A percentile compares a stretch with the other conserved stretches of the same genome.
Conservation (phyloP, 257 asterid genomes). For the Cruciata laevipes region DNA sequence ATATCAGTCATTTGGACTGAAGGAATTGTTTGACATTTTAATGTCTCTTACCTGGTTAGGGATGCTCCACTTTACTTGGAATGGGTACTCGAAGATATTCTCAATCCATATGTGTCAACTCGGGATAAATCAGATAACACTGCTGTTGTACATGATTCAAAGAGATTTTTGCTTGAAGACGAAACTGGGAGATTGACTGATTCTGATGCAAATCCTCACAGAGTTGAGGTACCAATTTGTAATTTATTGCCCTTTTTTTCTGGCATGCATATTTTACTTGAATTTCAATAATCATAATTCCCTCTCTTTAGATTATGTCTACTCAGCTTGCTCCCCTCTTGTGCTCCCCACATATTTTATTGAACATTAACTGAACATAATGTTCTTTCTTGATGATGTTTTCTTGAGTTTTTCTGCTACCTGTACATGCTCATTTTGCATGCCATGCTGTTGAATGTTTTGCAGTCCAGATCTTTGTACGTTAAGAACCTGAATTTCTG, state of each 20-base stretch:
- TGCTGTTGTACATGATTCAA: conserved; percentile 39
- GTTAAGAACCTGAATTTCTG: conserved; percentile 89
- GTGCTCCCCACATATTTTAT: neutral
- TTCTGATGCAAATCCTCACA: conserved; percentile 65
- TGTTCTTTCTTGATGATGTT: neutral
- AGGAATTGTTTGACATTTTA: neutral
- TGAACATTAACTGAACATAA: neutral
- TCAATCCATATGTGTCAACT: conserved; percentile 35
- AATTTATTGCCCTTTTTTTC: no score
- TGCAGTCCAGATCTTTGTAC: conserved; percentile 83
- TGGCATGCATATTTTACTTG: neutral
- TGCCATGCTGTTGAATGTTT: conserved; percentile 12
- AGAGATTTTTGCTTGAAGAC: conserved; percentile 51
- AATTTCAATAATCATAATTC: neutral
- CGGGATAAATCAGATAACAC: conserved; percentile 23
- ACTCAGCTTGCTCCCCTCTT: neutral
- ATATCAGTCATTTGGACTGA: neutral
- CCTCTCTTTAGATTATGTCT: neutral
- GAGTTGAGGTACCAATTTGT: conserved; percentile 67
- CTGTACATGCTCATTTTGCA: conserved; percentile 4
- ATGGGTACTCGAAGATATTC: conserved; percentile 91
- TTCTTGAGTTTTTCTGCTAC: neutral
- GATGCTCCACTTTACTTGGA: conserved; percentile 92
- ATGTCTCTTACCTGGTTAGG: conserved; percentile 31
- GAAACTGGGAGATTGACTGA: conserved; percentile 52